These are phyloP conservation scores for Thuidium tamariscinum DNA, from an alignment of 225 moss, liverwort and hornwort species.

Conservation along the genomic window DNA sequence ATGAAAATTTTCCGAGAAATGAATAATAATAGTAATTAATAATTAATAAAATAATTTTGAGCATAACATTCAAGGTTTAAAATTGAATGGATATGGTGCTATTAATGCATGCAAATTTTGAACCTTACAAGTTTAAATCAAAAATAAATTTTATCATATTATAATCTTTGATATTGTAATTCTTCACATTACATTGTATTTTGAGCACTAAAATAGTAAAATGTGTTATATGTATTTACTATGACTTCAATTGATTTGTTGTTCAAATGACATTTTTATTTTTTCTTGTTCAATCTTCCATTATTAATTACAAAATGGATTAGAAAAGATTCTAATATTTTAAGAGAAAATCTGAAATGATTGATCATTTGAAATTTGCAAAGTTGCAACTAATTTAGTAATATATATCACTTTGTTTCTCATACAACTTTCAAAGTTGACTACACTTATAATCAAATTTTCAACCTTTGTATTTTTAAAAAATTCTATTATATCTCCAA, in stretches of 20 bases:
- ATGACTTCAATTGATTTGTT: too few species aligned
- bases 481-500: background rate
- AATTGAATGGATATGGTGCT: too few species aligned
- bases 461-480: background rate
- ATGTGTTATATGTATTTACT: too few species aligned
- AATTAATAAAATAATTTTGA: too few species aligned
- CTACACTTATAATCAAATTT: background rate
- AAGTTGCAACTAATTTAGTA: background rate
- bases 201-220: too few species aligned
- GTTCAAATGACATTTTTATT: too few species aligned
- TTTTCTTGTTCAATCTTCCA: background rate
- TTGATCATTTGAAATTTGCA: background rate
- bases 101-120: background rate
- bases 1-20: background rate
- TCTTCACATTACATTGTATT: too few species aligned
- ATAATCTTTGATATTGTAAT: too few species aligned
- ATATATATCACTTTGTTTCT: background rate
- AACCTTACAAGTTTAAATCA: fast-evolving
- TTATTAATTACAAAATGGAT: background rate
- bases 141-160: too few species aligned
- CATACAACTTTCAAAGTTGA: background rate
- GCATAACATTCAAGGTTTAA: background rate
- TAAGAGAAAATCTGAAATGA: background rate
- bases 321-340: background rate
- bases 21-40: background rate